Evolutionary conservation across 192 early-diverging fungal genomes (phyloP), one percentile per base, ranked within the genome.

Genomic region (Gryganskiella cystojenkinii): DNA sequence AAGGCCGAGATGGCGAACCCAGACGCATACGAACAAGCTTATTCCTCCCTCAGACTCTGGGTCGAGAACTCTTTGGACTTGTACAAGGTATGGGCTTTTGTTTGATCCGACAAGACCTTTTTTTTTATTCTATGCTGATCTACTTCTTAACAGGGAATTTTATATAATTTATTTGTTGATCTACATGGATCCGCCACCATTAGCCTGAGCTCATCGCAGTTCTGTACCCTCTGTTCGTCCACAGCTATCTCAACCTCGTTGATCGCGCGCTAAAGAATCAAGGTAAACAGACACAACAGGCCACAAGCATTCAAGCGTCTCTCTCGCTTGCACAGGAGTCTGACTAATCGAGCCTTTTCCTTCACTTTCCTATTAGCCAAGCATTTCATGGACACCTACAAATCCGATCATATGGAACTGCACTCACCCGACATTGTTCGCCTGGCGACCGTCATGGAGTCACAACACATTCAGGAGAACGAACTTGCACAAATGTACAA

Each of bases 61-160:
- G 91, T 98, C 45, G 95, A 98, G 55, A 92, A 92, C 62, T 98
- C 95, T 7, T 85, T 99, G 49, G 98, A 98, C 69, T 87, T 90
- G 65, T 99, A 95, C 87, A 95, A 92, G 88, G 92, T 93, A 80
- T 50, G 37, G 37, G 37, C 37, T 40, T 40, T 13, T n/a, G n/a
- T n/a, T n/a, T n/a, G n/a, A n/a, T n/a, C n/a, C n/a, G n/a, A n/a
- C n/a, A n/a, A n/a, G n/a, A n/a, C n/a, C n/a, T n/a, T n/a, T n/a
- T n/a, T n/a, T n/a, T n/a, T n/a, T n/a, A n/a, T n/a, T n/a, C n/a
- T n/a, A n/a, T n/a, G n/a, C n/a, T n/a, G n/a, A n/a, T n/a, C n/a
- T n/a, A n/a, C n/a, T n/a, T n/a, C n/a, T n/a, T n/a, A n/a, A n/a
- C n/a, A n/a, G n/a, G n/a, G 11, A 30, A 46, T 31, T 11, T 10